Conservation (phyloP, 495 filamentous ascomycete species). For the Lophiotrema nucula region DNA sequence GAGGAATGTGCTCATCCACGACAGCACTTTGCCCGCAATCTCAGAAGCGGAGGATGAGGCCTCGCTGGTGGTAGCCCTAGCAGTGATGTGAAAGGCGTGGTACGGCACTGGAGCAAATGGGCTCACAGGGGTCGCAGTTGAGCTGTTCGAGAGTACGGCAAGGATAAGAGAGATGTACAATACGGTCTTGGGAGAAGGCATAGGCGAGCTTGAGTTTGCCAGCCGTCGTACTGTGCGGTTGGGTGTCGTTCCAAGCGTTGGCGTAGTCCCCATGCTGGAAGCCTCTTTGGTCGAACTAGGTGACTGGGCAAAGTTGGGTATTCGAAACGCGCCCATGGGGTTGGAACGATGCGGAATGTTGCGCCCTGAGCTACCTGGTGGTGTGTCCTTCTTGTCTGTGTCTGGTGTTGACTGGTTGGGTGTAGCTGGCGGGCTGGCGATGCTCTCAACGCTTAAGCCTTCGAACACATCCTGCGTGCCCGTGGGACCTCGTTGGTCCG, state of each 20-base stretch:
- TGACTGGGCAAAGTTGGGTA: conserved; percentile 32
- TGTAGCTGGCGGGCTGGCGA: neutral
- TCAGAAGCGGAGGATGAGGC: conserved; percentile 41
- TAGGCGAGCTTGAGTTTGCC: conserved; percentile 22
- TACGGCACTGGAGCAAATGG: conserved; percentile 39
- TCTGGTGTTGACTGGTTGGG: neutral
- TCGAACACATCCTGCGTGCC: conserved; percentile 28
- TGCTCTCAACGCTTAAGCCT: conserved; percentile 10
- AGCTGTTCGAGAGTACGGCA: conserved; percentile 32
- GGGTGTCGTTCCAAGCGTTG: conserved; percentile 8
- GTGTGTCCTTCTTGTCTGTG: conserved; percentile 2
- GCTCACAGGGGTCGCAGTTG: conserved; percentile 14
- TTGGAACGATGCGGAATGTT: conserved; percentile 27
- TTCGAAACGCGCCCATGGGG: conserved; percentile 33
- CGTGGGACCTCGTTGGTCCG: conserved; percentile 9
- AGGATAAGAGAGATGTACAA: conserved; percentile 40
- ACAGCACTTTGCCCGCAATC: conserved; percentile 56
- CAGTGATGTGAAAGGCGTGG: conserved; percentile 33
- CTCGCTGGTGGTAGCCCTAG: conserved; percentile 17
- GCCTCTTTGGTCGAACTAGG: conserved; percentile 20
- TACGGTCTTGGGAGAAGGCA: conserved; percentile 34
- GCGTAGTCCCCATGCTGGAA: conserved; percentile 14
- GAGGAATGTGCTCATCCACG: conserved; percentile 64
- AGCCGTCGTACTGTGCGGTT: conserved; percentile 23
- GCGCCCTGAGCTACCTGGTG: conserved; percentile 7